Evolutionary conservation across 2,329 filamentous ascomycete genomes (phyloP), one percentile per base, ranked within the genome.

Genomic region (Lecanicillium sp.): DNA sequence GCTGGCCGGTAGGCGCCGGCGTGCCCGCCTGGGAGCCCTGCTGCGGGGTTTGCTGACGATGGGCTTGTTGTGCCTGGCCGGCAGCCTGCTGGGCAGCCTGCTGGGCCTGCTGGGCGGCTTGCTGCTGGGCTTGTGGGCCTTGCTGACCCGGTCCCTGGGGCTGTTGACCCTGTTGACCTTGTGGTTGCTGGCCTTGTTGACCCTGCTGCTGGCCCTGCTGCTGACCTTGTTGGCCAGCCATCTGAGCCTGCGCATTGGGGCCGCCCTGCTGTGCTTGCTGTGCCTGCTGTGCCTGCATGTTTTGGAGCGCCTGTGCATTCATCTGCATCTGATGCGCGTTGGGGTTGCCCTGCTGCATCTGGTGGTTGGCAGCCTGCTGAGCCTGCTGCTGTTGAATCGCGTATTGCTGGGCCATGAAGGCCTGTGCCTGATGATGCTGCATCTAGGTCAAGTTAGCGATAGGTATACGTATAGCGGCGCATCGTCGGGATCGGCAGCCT

Each of bases 271-370:
- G 36, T 44, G 42, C 20, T 48, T 40, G 35, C 15, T 44, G 46
- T n/a, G 44, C 26, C 19, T 50, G 48, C 42, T 67, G 66, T 12
- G 67, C 68, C 46, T 73, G 72, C 51, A 74, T 62, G 38, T 58
- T 65, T 43, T 67, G 68, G 51, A 77, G 61, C 46, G 67, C 68
- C 51, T 74, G 74, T 4, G 70, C 64, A 29, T 66, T 73, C 65
- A 78, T 74, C 46, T 66, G 70, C 57, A 69, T 68, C 21, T 63
- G 68, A 52, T 79, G 76, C 17, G 70, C 71, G 50, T 69, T 67
- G 20, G 67, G 68, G 5, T 59, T 68, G 50, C 63, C 67, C 50
- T 67, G 44, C 15, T 48, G 67, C 60, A 64, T 67, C 56, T 67
- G 65, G 54, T 62, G 70, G 50, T 64, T 65, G 47, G n/a, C n/a